Percentiles rank a stretch among this genome's conserved stretches.
Evolutionary conservation across 2,329 filamentous ascomycete species (phyloP).

Genomic region (Penicillium frequentans): DNA sequence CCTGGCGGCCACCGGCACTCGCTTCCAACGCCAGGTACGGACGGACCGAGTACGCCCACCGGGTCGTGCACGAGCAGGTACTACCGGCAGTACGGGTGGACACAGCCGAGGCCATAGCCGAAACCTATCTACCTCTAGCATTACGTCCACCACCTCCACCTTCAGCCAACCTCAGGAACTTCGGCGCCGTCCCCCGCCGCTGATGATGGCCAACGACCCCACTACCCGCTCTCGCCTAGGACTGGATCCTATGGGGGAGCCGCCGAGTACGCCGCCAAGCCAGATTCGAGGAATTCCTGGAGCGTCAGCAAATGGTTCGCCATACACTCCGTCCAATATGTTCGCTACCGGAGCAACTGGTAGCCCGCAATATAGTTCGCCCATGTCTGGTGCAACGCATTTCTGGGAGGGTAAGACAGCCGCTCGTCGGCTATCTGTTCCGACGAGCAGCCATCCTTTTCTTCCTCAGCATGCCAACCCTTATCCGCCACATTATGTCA

Average conservation of each 20-base stretch:
- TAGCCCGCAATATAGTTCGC: slow-evolving; percentile 80
- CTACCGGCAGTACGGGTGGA: slow-evolving; percentile 69
- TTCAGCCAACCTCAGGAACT: slow-evolving; percentile 64
- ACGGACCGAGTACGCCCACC: slow-evolving; percentile 79
- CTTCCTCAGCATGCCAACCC: slow-evolving; percentile 60
- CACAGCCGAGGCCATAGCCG: slow-evolving; percentile 75
- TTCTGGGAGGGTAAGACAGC: slow-evolving; percentile 71
- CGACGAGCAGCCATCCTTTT: slow-evolving; percentile 73
- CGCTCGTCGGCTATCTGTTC: slow-evolving; percentile 77
- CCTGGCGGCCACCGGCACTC: slow-evolving; percentile 84
- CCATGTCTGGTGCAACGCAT: slow-evolving; percentile 66
- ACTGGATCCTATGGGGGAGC: slow-evolving; percentile 63
- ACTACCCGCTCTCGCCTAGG: slow-evolving; percentile 61
- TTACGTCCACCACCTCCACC: slow-evolving; percentile 71
- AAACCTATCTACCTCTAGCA: slow-evolving; percentile 86
- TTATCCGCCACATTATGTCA: slow-evolving; percentile 60
- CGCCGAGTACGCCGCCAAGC: slow-evolving; percentile 63
- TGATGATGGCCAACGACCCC: slow-evolving; percentile 77
- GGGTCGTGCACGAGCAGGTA: slow-evolving; percentile 73
- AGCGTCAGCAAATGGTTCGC: slow-evolving; percentile 71
- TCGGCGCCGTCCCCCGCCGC: slow-evolving; percentile 72
- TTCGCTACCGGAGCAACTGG: slow-evolving; percentile 70
- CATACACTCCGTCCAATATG: slow-evolving; percentile 79
- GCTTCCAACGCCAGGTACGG: slow-evolving; percentile 88
- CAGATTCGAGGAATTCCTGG: slow-evolving; percentile 65